A percentile compares a stretch with the other conserved stretches of the same genome.
phyloP scores from a whole-genome alignment of 352 stramenopile genomes.

The Globisporangium nodosum region DNA sequence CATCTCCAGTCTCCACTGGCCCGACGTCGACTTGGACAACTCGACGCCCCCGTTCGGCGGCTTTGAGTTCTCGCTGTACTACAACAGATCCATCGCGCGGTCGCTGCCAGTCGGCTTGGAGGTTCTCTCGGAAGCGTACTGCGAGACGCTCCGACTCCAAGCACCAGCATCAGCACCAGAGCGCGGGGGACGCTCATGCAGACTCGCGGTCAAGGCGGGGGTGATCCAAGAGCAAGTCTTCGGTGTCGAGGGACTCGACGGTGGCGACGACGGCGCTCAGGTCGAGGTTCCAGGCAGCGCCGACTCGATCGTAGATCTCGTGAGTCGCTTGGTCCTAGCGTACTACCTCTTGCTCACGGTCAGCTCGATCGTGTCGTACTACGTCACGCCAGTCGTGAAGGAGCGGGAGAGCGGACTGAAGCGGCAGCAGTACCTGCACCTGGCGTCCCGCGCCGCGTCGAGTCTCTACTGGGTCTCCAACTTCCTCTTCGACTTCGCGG shows the following conservation, averaged over 20 bases:
- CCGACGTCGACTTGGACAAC: slow-evolving; percentile 7
- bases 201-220: slow-evolving; percentile 44
- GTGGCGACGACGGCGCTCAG: background rate
- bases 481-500: slow-evolving; percentile 57
- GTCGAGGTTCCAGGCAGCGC: background rate
- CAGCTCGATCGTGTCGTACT: slow-evolving; percentile 62
- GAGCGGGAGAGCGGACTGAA: slow-evolving; percentile 71
- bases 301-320: slow-evolving; percentile 7
- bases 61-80: slow-evolving; percentile 47
- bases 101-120: slow-evolving; percentile 61
- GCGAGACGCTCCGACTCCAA: slow-evolving; percentile 18
- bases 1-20: slow-evolving; percentile 20
- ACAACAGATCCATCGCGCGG: slow-evolving; percentile 57
- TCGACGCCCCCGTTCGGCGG: background rate
- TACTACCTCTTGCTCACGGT: slow-evolving; percentile 76
- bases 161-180: background rate
- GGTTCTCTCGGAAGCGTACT: slow-evolving; percentile 58
- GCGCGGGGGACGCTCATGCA: slow-evolving; percentile 16
- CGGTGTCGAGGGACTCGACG: background rate
- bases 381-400: slow-evolving; percentile 55
- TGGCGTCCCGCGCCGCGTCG: slow-evolving; percentile 39
- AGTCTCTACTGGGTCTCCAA: slow-evolving; percentile 67
- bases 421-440: slow-evolving; percentile 65
- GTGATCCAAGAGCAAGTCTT: slow-evolving; percentile 19
- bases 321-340: slow-evolving; percentile 89